Percentiles rank a stretch among this genome's conserved stretches.
Evolutionary conservation across 805 yeast genomes (phyloP).

Genomic region (Yamadazyma sp.): DNA sequence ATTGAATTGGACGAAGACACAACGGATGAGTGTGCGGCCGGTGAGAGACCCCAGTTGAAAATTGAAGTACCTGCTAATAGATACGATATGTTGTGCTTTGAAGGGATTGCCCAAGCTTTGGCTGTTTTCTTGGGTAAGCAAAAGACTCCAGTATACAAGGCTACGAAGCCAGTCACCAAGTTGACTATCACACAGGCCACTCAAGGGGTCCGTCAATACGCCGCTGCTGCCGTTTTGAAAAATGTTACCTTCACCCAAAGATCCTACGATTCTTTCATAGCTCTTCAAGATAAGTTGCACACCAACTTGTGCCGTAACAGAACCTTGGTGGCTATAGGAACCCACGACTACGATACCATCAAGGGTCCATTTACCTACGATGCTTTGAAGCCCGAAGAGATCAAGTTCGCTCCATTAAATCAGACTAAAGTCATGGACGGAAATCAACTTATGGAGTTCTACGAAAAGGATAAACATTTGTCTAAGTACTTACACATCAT

Average conservation of each 20-base stretch:
- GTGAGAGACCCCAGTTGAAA: constrained; percentile 93
- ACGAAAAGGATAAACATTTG: constrained; percentile 85
- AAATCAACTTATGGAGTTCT: constrained; percentile 78
- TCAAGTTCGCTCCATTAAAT: constrained; percentile 74
- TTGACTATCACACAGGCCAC: constrained; percentile 78
- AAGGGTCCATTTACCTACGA: constrained; percentile 84
- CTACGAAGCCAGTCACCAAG: constrained; percentile 58
- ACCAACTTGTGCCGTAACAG: constrained; percentile 95
- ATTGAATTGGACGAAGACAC: constrained; percentile 97
- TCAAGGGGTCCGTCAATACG: constrained; percentile 79
- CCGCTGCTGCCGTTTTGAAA: constrained; percentile 92
- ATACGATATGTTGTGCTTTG: constrained; percentile 96
- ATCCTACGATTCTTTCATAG: constrained; percentile 89
- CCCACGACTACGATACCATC: constrained; percentile 87
- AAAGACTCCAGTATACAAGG: constrained; percentile 63
- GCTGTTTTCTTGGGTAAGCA: constrained; percentile 81
- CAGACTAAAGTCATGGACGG: constrained; percentile 73
- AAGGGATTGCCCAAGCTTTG: constrained; percentile 94
- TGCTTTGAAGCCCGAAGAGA: constrained; percentile 74
- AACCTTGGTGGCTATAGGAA: constrained; percentile 96
- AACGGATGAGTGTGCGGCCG: constrained; percentile 67
- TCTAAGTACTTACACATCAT: constrained; percentile 88
- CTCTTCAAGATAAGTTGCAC: constrained; percentile 94
- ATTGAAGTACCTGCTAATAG: constrained; percentile 98
- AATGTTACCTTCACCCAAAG: constrained; percentile 78